A percentile compares a stretch with the other conserved stretches of the same genome.
phyloP scores from a whole-genome alignment of 257 asterid genomes.

The Capsicum chinense region DNA sequence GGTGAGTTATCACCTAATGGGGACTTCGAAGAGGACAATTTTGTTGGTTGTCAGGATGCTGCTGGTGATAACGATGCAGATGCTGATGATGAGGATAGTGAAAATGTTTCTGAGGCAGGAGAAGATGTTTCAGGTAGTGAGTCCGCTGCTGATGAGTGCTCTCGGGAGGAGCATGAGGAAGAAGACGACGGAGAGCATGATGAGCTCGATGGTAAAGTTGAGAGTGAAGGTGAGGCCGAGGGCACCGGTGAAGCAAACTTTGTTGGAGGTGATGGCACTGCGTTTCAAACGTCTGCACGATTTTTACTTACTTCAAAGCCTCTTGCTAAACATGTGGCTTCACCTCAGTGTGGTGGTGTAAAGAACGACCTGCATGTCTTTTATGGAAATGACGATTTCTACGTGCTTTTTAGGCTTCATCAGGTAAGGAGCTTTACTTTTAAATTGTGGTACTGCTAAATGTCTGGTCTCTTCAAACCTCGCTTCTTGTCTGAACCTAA shows the following conservation, averaged over 20 bases:
- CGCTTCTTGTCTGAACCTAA: constrained; percentile 23
- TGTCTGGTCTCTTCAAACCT: background rate
- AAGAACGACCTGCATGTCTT: constrained; percentile 31
- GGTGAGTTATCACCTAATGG: constrained; percentile 43
- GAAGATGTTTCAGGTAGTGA: constrained; percentile 38
- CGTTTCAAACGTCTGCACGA: constrained; percentile 26
- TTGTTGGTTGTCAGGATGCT: constrained; percentile 52
- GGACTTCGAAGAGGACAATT: constrained; percentile 44
- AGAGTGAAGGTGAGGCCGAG: constrained; percentile 44
- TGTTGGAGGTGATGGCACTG: constrained; percentile 35
- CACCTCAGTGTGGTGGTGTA: constrained; percentile 26
- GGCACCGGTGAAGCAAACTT: constrained; percentile 36
- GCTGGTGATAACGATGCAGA: constrained; percentile 61
- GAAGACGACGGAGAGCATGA: constrained; percentile 36
- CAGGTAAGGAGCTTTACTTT: constrained; percentile 29
- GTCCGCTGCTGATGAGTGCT: constrained; percentile 41
- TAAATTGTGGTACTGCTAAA: background rate
- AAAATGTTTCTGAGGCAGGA: constrained; percentile 36
- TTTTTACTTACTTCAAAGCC: constrained; percentile 36
- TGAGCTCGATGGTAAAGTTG: constrained; percentile 33
- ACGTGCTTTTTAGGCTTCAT: constrained; percentile 40
- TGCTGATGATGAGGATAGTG: constrained; percentile 35
- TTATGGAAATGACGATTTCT: constrained; percentile 38
- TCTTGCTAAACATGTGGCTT: constrained; percentile 29
- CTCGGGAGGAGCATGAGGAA: constrained; percentile 38